A percentile compares a stretch with the other conserved stretches of the same genome.
Conservation (phyloP, 257 asterid genomes). For the Nicotiana tomentosiformis region DNA sequence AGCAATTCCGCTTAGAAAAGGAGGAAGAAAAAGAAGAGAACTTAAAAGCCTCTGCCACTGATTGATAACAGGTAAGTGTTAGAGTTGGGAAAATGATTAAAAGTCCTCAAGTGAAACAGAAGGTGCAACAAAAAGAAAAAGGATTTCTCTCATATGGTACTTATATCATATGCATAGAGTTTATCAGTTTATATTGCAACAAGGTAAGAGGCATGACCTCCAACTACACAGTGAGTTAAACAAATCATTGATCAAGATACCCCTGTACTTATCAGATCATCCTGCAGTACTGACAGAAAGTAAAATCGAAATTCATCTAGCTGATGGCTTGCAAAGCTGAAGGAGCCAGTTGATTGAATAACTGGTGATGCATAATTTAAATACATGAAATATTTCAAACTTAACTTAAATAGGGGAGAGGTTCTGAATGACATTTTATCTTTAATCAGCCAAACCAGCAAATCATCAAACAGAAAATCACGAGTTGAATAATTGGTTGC, state of each 20-base stretch:
- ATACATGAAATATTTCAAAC: neutral
- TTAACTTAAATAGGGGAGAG: neutral
- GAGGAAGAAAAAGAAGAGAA: neutral
- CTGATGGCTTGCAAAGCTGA: neutral
- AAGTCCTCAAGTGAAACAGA: conserved; percentile 4
- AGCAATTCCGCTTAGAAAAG: neutral
- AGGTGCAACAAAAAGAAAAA: neutral
- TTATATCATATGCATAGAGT: neutral
- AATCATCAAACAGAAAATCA: neutral
- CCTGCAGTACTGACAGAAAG: neutral
- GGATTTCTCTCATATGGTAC: neutral
- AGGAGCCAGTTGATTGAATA: neutral
- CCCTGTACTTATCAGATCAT: neutral
- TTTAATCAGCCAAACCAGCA: neutral
- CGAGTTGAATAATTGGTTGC: neutral
- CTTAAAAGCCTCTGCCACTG: neutral
- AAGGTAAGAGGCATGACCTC: neutral
- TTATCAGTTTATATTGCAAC: neutral
- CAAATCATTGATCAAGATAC: neutral
- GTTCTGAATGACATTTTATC: neutral
- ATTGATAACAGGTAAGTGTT: neutral
- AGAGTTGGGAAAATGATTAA: neutral
- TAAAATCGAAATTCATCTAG: neutral
- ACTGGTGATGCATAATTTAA: neutral
- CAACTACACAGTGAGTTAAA: neutral